Base-by-base conservation (phyloP, 805 yeast species). In the Spathaspora gorwiae region DNA sequence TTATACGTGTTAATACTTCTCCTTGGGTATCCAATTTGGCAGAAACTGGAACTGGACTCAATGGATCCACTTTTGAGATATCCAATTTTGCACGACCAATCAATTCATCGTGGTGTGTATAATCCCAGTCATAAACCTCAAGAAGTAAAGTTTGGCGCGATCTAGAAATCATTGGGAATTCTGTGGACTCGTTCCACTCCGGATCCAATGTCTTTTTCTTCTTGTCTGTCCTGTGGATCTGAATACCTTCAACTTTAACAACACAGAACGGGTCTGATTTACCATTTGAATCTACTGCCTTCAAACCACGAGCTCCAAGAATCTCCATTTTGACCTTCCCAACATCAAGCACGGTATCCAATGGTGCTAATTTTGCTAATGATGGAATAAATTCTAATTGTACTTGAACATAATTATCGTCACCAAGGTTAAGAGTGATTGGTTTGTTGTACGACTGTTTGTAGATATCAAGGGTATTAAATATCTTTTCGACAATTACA, bases 51-150 rank as follows among this genome's bases (percentile, higher is more conserved):
- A 76, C 70, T 11, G 72, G 55, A 35, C 72, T 60, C 26, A 64
- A 64, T 1, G 82, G 76, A n/a, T 68, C 68, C 35, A 86, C 53
- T 2, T 70, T 48, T 1, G 78, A 62, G 13, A 83, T 60, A 52
- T 83, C 83, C 32, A 86, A 50, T 1, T 49, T 51, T 7, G 74
- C 76, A 31, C 63, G 54, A 37, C 90, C 90, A 42, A 87, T 61
- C 24, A 73, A 59, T 50, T 80, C 86, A 62, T 83, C 80, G 42
- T 74, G 78, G 50, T 87, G 90, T 24, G 90, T 77, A 59, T 84
- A 73, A 64, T 87, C 94, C 92, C 92, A 87, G 62, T 87, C 94
- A 55, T 66, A 78, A 13, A 83, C 79, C 38, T 74, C 75, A 24
- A 83, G 53, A 31, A 62, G 49, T 27, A 84, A 59, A 13, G 66